phyloP scores from a whole-genome alignment of 2,329 filamentous ascomycete species.

The Trichoderma atroviride region DNA sequence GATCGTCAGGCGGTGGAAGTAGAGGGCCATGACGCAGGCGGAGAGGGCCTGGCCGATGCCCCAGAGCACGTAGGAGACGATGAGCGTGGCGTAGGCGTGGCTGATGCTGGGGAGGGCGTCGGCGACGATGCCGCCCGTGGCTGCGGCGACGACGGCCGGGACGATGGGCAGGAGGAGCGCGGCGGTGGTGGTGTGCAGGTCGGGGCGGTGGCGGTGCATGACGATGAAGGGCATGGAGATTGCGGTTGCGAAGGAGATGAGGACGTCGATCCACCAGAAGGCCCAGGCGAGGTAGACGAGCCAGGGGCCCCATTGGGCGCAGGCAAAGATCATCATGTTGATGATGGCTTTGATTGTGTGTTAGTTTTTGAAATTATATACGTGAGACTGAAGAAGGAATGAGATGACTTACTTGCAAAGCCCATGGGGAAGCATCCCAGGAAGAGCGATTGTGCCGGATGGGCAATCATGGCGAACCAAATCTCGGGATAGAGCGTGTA shows the following conservation, averaged over 20 bases:
- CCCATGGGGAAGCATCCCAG: constrained; percentile 70
- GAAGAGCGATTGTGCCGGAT: constrained; percentile 69
- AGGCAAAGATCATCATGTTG: constrained; percentile 64
- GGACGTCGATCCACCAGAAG: constrained; percentile 61
- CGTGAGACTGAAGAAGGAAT: neutral
- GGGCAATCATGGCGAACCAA: constrained; percentile 66
- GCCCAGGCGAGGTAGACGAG: constrained; percentile 58
- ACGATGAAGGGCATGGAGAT: constrained; percentile 61
- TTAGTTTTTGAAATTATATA: neutral
- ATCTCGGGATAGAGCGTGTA: constrained; percentile 68
- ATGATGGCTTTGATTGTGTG: constrained; percentile 52
- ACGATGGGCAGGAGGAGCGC: constrained; percentile 68
- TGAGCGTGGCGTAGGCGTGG: constrained; percentile 62
- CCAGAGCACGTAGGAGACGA: constrained; percentile 70
- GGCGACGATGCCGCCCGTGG: constrained; percentile 65
- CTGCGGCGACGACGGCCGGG: constrained; percentile 65
- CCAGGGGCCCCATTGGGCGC: constrained; percentile 64
- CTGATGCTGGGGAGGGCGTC: constrained; percentile 57
- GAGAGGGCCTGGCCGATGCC: constrained; percentile 63
- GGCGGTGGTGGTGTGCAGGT: constrained; percentile 63
- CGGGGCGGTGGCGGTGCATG: constrained; percentile 49
- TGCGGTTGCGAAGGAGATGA: constrained; percentile 56
- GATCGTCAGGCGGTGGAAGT: constrained; percentile 68
- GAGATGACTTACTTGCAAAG: constrained; percentile 53
- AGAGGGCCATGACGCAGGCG: constrained; percentile 65